A percentile compares a stretch with the other conserved stretches of the same genome.
Evolutionary conservation across 257 asterid species (phyloP).

Genomic region (Solanum commersonii): DNA sequence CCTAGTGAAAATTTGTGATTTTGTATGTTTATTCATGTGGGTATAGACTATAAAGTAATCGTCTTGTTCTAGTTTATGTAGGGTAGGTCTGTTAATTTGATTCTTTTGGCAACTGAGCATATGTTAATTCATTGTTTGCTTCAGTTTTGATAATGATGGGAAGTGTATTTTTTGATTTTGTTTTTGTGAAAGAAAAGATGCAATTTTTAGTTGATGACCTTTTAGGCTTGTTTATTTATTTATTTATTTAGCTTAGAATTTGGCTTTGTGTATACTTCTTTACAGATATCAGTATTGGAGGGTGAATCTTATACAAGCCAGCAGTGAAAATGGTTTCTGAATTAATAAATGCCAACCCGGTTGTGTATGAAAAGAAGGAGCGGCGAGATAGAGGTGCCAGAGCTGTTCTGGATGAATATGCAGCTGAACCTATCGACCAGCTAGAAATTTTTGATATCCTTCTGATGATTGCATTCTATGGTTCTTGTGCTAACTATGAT

Average conservation of each 20-base stretch:
- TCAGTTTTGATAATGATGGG: background rate
- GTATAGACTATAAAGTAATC: background rate
- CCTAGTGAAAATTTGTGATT: background rate
- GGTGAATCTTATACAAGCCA: background rate
- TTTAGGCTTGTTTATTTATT: background rate
- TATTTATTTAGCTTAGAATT: background rate
- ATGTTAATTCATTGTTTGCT: background rate
- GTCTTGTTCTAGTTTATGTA: background rate
- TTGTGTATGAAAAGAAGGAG: constrained; percentile 69
- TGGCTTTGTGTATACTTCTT: background rate
- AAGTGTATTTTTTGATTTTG: background rate
- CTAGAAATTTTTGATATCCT: constrained; percentile 90
- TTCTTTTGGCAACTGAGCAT: background rate
- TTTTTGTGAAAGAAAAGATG: background rate
- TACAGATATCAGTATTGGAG: background rate
- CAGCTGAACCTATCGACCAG: constrained; percentile 64
- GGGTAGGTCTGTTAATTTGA: background rate
- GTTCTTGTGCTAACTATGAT: background rate
- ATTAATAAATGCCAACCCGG: constrained; percentile 76
- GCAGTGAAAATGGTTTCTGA: constrained; percentile 40
- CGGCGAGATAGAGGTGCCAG: constrained; percentile 45
- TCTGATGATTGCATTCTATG: background rate
- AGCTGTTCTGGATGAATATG: constrained; percentile 45
- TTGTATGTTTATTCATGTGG: background rate
- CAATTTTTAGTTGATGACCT: background rate